A percentile compares a stretch with the other conserved stretches of the same genome.
These are phyloP conservation scores for Benincasa hispida DNA, from an alignment of 306 rosid genomes.

Conservation along the genomic window DNA sequence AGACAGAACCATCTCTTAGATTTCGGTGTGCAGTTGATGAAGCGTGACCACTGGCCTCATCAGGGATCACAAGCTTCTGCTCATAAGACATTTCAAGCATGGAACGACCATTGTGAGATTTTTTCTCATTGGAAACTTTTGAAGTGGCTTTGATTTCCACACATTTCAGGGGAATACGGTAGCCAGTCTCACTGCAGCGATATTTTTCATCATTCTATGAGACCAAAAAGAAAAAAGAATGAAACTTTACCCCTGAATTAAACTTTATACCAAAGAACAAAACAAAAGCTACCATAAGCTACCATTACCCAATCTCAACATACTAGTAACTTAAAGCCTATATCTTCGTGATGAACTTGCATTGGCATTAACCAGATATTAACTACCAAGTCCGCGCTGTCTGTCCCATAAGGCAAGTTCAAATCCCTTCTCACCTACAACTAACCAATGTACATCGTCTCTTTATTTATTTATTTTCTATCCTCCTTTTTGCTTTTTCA, in stretches of 20 bases:
- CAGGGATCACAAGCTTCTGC: slow-evolving; percentile 10
- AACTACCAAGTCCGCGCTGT: neutral
- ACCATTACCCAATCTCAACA: neutral
- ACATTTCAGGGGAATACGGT: slow-evolving; percentile 82
- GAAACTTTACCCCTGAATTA: neutral
- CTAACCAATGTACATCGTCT: neutral
- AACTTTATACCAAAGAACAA: neutral
- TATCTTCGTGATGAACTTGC: neutral
- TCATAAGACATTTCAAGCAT: slow-evolving; percentile 30
- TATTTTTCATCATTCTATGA: slow-evolving; percentile 53
- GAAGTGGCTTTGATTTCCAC: slow-evolving; percentile 35
- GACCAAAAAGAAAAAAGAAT: slow-evolving; percentile 1
- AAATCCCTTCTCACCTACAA: neutral
- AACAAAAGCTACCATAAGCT: neutral
- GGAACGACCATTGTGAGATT: slow-evolving; percentile 22
- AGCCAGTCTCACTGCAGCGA: slow-evolving; percentile 93
- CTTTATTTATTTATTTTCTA: neutral
- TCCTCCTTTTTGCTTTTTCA: neutral
- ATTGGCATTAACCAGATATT: neutral
- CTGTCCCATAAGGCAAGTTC: neutral
- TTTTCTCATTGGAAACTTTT: slow-evolving; percentile 20
- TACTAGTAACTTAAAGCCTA: neutral
- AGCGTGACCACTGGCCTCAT: slow-evolving; percentile 16
- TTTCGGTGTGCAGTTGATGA: slow-evolving; percentile 29
- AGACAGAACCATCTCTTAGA: slow-evolving; percentile 29